Base-by-base conservation (phyloP, 2,329 filamentous ascomycete species). In the Domatiomyces globalis region DNA sequence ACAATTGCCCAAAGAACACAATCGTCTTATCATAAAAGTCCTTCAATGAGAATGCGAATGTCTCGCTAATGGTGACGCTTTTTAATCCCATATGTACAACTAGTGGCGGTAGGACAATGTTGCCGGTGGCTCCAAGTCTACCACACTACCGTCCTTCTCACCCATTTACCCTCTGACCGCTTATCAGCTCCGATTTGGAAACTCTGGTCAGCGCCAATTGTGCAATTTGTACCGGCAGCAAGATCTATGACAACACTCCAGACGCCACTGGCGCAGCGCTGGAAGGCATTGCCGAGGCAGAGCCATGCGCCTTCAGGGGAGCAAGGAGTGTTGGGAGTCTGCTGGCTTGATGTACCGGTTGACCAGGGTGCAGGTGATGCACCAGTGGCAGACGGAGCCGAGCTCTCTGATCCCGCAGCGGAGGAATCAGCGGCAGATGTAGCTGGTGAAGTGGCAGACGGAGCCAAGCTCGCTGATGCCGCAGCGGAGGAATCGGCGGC, bases 241-340 rank as follows among this genome's bases (percentile, higher is more conserved):
- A 81, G 71, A 36, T 65, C 59, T 53, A 75, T 69, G 42, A 69
- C 55, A 29, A 46, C 43, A 20, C 29, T 43, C 52, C 52, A 52
- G 50, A 64, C 58, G 5, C 79, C 79, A 12, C 71, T 74, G n/a
- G 77, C 78, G 58, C 79, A 83, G 51, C 78, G 77, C 66, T 82
- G 79, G 71, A 79, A 83, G 48, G 72, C 69, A 20, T 64, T 66
- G 48, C 77, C 78, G 22, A 79, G 66, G 62, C 80, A 83, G 65
- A 78, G 76, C 76, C 76, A 83, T 15, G 64, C 58, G 18, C 80
- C 80, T 59, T 82, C 78, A 3, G 66, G 52, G 33, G 61, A 65
- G 67, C 80, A 82, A 18, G 70, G 50, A 12, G 71, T 65, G 29
- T 70, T 71, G 5, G 68, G 61, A 43, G 68, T 65, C 22, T 22